These are phyloP conservation scores for Orbilia ellipsospora DNA, from an alignment of 2,329 filamentous ascomycete genomes.

Conservation along the genomic window DNA sequence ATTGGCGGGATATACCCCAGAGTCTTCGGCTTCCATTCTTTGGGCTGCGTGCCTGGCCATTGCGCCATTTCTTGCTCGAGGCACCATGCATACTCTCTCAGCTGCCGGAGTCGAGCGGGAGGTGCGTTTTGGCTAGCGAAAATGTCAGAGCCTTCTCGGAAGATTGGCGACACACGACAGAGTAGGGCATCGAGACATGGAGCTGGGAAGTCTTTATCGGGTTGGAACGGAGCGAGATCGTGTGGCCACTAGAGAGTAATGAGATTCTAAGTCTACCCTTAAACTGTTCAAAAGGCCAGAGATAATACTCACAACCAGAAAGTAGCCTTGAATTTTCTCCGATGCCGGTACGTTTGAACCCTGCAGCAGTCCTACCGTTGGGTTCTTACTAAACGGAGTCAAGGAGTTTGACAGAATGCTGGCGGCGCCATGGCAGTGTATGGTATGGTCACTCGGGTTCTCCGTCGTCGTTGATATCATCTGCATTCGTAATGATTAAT, in stretches of 20 bases:
- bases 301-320: conserved; percentile 4
- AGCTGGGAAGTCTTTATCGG: neutral
- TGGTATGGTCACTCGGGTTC: conserved; percentile 1
- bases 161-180: conserved; percentile 21
- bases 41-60: neutral
- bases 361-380: neutral
- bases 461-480: conserved; percentile 25
- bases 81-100: conserved; percentile 12
- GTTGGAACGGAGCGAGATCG: neutral
- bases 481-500: neutral
- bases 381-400: conserved; percentile 7
- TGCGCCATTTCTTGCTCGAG: conserved; percentile 16
- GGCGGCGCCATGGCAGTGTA: conserved; percentile 17
- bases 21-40: conserved; percentile 22
- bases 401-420: conserved; percentile 11
- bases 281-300: too few relatives aligned
- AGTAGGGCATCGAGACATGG: conserved; percentile 8
- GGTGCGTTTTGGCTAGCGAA: neutral
- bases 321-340: conserved; percentile 2
- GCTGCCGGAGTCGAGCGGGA: neutral
- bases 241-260: neutral
- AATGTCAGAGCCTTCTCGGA: conserved; percentile 13
- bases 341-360: neutral
- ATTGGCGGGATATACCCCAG: neutral
- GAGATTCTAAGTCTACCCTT: too few relatives aligned